Conservation (phyloP, 495 filamentous ascomycete genomes). For the Aspergillus hancockii region DNA sequence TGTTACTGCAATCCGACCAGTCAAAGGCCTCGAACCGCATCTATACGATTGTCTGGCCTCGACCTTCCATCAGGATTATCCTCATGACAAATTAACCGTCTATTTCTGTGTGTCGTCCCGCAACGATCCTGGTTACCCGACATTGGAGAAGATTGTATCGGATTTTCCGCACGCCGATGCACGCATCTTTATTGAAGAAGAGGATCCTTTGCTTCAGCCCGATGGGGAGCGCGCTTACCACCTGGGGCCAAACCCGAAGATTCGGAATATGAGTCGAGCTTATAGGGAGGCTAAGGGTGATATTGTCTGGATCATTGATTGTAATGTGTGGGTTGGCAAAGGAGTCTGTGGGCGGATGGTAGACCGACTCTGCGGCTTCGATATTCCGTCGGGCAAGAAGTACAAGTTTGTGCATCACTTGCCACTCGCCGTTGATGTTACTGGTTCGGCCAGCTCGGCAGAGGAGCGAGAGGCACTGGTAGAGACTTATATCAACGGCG, state of each 20-base stretch:
- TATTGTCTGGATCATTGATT: conserved; percentile 93
- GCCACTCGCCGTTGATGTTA: conserved; percentile 78
- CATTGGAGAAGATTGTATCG: conserved; percentile 66
- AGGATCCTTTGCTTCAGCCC: conserved; percentile 73
- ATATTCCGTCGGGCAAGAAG: conserved; percentile 47
- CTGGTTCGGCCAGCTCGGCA: conserved; percentile 29
- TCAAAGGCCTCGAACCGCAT: conserved; percentile 87
- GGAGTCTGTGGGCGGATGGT: conserved; percentile 84
- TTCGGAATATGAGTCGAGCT: conserved; percentile 91
- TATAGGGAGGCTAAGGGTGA: conserved; percentile 94
- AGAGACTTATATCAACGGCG: conserved; percentile 20
- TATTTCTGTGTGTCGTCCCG: conserved; percentile 78
- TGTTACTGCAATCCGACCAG: conserved; percentile 87
- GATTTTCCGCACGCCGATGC: conserved; percentile 77
- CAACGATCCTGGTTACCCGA: conserved; percentile 76
- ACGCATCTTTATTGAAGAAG: conserved; percentile 77
- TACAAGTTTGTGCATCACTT: conserved; percentile 97
- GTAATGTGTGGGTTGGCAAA: conserved; percentile 89
- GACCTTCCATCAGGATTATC: conserved; percentile 83
- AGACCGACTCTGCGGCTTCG: conserved; percentile 74
- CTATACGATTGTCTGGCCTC: conserved; percentile 94
- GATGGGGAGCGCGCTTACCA: conserved; percentile 47
- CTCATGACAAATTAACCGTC: conserved; percentile 72
- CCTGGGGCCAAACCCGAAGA: conserved; percentile 96
- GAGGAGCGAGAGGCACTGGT: conserved; percentile 48